These are phyloP conservation scores for Melampsora americana DNA, from an alignment of 1,284 basidiomycete genomes.

Conservation along the genomic window DNA sequence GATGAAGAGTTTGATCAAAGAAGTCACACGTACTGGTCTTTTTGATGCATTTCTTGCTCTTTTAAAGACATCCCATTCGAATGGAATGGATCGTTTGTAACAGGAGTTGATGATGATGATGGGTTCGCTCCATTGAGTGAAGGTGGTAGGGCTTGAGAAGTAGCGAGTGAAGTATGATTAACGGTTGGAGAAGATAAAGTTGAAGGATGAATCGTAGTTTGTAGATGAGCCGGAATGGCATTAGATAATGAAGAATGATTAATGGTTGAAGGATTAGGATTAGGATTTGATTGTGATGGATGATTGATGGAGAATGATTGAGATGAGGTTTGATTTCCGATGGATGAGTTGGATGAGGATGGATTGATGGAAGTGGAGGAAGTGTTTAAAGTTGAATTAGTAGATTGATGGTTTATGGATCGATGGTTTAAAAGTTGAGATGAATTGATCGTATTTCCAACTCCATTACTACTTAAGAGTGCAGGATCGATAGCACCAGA, in stretches of 20 bases:
- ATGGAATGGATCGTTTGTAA: neutral
- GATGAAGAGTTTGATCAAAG: neutral
- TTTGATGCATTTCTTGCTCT: conserved; percentile 43
- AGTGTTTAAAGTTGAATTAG: neutral
- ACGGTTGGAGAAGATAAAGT: neutral
- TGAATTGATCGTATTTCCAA: neutral
- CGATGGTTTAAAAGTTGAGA: conserved; percentile 1
- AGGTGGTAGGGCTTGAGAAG: neutral
- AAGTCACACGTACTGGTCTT: conserved; percentile 28
- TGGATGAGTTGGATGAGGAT: neutral
- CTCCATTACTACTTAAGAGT: conserved; percentile 17
- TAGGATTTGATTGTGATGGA: neutral
- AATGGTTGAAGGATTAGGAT: no score
- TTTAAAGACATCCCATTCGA: conserved; percentile 33
- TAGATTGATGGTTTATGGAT: neutral
- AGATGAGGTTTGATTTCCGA: neutral
- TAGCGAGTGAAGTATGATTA: conserved; percentile 1
- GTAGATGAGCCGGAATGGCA: neutral
- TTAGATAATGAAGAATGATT: neutral
- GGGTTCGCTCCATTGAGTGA: neutral
- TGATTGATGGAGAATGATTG: neutral
- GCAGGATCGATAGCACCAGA: conserved; percentile 43
- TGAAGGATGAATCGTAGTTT: neutral
- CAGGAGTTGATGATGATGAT: neutral
- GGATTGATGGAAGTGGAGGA: neutral